Conservation (phyloP, 805 yeast genomes). For the Suhomyces sp. region DNA sequence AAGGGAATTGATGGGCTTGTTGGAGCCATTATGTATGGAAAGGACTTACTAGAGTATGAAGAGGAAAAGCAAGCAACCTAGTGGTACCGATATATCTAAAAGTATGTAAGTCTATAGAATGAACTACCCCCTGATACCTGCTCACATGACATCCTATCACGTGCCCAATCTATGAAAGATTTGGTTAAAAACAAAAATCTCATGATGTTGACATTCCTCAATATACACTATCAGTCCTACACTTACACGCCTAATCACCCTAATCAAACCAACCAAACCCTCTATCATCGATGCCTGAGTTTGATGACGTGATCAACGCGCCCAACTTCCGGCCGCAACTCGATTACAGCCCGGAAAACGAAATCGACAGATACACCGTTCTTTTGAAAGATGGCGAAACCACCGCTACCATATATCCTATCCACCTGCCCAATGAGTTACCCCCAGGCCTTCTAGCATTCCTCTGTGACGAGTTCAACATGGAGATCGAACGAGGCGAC, state of each 20-base stretch:
- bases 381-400: slow-evolving; percentile 85
- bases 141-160: background rate
- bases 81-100: no score
- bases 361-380: slow-evolving; percentile 68
- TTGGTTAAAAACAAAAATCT: no score
- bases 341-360: slow-evolving; percentile 34
- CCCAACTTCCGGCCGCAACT: slow-evolving; percentile 45
- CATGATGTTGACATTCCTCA: slow-evolving; percentile 10
- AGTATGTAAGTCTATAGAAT: no score
- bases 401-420: slow-evolving; percentile 89
- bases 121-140: no score
- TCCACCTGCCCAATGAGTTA: slow-evolving; percentile 60
- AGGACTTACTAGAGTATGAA: slow-evolving; percentile 39
- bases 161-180: background rate
- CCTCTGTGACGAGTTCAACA: slow-evolving; percentile 86
- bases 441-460: slow-evolving; percentile 81
- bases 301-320: slow-evolving; percentile 50
- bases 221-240: slow-evolving; percentile 31
- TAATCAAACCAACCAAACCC: slow-evolving; percentile 3
- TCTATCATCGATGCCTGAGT: slow-evolving; percentile 42
- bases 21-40: slow-evolving; percentile 79
- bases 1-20: slow-evolving; percentile 63
- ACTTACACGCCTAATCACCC: slow-evolving; percentile 27
- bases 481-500: slow-evolving; percentile 87
- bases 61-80: background rate